These are phyloP conservation scores for Penicillium subrubescens DNA, from an alignment of 495 filamentous ascomycete genomes.

Conservation along the genomic window DNA sequence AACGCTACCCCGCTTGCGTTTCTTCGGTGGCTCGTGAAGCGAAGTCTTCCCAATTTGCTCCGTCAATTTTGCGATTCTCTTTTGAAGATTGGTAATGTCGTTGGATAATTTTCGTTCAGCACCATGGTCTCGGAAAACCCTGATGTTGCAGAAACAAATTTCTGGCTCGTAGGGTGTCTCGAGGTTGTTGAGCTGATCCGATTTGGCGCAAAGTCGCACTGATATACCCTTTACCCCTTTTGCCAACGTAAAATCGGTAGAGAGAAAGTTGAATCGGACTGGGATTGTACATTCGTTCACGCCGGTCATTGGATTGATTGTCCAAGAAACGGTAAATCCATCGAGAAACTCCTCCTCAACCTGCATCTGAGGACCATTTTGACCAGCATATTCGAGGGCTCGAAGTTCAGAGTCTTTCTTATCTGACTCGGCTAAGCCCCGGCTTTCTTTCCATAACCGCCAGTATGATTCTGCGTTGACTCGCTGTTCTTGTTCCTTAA, in stretches of 20 bases:
- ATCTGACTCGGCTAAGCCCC: slow-evolving; percentile 63
- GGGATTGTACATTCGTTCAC: slow-evolving; percentile 74
- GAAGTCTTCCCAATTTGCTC: slow-evolving; percentile 65
- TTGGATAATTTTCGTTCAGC: slow-evolving; percentile 95
- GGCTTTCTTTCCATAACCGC: slow-evolving; percentile 95
- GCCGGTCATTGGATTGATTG: slow-evolving; percentile 59
- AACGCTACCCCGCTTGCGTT: background rate
- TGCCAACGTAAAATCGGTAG: slow-evolving; percentile 96
- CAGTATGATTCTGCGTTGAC: slow-evolving; percentile 81
- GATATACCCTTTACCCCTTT: slow-evolving; percentile 98
- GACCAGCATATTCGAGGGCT: background rate
- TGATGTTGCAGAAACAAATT: slow-evolving; percentile 92
- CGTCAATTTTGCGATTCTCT: slow-evolving; percentile 91
- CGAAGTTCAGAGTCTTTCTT: background rate
- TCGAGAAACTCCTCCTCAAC: slow-evolving; percentile 85
- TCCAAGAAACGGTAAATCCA: slow-evolving; percentile 90
- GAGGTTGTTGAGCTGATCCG: slow-evolving; percentile 57
- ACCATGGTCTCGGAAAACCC: slow-evolving; percentile 94
- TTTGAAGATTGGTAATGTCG: slow-evolving; percentile 89
- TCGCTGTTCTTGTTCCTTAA: slow-evolving; percentile 90
- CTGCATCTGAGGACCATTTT: slow-evolving; percentile 65
- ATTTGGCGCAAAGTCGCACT: slow-evolving; percentile 89
- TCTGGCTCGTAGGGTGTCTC: slow-evolving; percentile 56
- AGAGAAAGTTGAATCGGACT: slow-evolving; percentile 96
- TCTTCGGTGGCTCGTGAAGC: background rate